These are phyloP conservation scores for Dothideomycetidae sp. DNA, from an alignment of 2,329 filamentous ascomycete species.

Conservation along the genomic window DNA sequence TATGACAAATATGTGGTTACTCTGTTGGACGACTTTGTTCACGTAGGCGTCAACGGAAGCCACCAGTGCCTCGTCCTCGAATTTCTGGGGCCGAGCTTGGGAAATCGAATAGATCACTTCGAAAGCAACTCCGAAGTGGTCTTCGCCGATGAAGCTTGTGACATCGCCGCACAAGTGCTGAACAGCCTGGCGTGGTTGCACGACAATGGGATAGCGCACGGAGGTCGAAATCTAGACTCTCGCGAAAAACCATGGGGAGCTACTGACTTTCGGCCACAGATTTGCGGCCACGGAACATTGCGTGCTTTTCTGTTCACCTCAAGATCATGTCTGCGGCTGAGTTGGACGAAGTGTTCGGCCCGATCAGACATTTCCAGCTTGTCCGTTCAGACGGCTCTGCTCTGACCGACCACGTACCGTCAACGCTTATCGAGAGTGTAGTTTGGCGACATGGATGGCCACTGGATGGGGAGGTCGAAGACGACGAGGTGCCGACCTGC, in stretches of 20 bases:
- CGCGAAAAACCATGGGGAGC: neutral
- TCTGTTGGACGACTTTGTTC: conserved; percentile 89
- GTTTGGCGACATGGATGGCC: neutral
- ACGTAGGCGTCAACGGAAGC: conserved; percentile 87
- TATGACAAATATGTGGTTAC: conserved; percentile 88
- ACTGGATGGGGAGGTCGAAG: neutral
- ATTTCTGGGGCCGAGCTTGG: conserved; percentile 62
- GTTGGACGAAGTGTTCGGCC: neutral
- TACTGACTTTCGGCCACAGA: neutral
- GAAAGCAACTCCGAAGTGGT: neutral
- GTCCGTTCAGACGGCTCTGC: neutral
- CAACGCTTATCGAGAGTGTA: neutral
- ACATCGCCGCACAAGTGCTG: neutral
- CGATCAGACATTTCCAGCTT: neutral
- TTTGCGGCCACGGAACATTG: neutral
- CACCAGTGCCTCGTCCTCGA: conserved; percentile 99
- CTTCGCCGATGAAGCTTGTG: neutral
- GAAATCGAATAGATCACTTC: neutral
- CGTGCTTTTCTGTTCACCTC: neutral
- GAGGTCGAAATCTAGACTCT: neutral
- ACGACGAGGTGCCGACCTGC: neutral
- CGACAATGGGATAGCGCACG: neutral
- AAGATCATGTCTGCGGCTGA: neutral
- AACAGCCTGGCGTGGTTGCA: neutral
- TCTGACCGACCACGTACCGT: neutral